Base-by-base conservation (phyloP, 1,284 basidiomycete species). In the Violaceomyces palustris region DNA sequence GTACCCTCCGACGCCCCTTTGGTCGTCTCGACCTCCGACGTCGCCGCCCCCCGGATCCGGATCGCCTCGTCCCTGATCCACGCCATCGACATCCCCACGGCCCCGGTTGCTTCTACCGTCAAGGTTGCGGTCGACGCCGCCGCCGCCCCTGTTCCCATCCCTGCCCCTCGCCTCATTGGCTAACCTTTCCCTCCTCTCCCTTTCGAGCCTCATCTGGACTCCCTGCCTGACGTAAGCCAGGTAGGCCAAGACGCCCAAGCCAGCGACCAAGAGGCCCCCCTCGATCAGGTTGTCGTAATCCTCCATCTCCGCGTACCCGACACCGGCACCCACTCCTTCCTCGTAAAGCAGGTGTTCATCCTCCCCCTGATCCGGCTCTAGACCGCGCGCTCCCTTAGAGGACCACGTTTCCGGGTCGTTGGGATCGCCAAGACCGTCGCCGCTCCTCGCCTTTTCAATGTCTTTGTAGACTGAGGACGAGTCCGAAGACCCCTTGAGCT, bases 241-340 rank as follows among this genome's bases (percentile, higher is more conserved):
- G 31, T 57, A 55, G 6, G 61, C 61, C 22, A 67, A 27, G n/a
- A 38, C 63, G n/a, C 44, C 64, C 3, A 67, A 29, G 7, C 59
- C 64, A 34, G 65, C 29, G 26, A 64, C 56, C 22, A 67, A 42
- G 35, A 67, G 35, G 4, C 57, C 56, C 4, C 52, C 53, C 37
- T 67, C 64, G 39, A 67, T 63, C 53, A 62, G 57, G n/a, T 57
- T 54, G 35, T 65, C 64, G n/a, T n/a, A n/a, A n/a, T n/a, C n/a
- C n/a, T n/a, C n/a, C n/a, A n/a, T n/a, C n/a, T n/a, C n/a, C n/a
- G n/a, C n/a, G n/a, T n/a, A n/a, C n/a, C n/a, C n/a, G n/a, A n/a
- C n/a, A n/a, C n/a, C n/a, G n/a, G n/a, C n/a, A n/a, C n/a, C n/a
- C n/a, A n/a, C n/a, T 7, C 22, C 17, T 27, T 48, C 45, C n/a